Percentiles rank a stretch among this genome's conserved stretches.
phyloP scores from a whole-genome alignment of 768 basidiomycete species.

The Macrolepiota albuminosa region DNA sequence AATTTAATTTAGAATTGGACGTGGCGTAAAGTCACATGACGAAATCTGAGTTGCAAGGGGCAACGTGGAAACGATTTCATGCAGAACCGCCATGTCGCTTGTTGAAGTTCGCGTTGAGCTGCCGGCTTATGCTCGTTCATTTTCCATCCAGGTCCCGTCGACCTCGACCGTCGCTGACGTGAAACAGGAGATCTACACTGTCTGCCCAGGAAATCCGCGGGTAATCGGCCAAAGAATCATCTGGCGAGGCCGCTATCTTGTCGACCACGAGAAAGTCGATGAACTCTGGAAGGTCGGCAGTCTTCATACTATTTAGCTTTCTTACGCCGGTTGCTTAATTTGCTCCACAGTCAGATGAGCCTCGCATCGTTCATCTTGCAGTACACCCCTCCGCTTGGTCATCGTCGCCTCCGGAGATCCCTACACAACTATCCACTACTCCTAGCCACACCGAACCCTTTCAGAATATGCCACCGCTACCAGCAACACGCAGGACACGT shows the following conservation, averaged over 20 bases:
- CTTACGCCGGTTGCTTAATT: slow-evolving; percentile 8
- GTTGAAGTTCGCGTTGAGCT: slow-evolving; percentile 65
- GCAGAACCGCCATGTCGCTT: slow-evolving; percentile 29
- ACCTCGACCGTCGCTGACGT: slow-evolving; percentile 53
- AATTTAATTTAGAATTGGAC: neutral
- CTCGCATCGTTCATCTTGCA: slow-evolving; percentile 65
- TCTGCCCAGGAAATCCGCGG: slow-evolving; percentile 60
- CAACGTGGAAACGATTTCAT: slow-evolving; percentile 20
- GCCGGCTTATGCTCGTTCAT: slow-evolving; percentile 69
- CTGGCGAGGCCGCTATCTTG: slow-evolving; percentile 65
- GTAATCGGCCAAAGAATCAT: slow-evolving; percentile 74
- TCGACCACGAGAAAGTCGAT: slow-evolving; percentile 58
- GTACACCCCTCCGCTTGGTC: slow-evolving; percentile 81
- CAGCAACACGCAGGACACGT: neutral
- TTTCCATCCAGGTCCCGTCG: slow-evolving; percentile 46
- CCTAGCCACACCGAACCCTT: slow-evolving; percentile 3
- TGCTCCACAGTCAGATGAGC: slow-evolving; percentile 46
- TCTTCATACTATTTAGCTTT: slow-evolving; percentile 10
- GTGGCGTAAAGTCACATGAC: slow-evolving; percentile 10
- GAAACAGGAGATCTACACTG: slow-evolving; percentile 58
- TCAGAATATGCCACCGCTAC: slow-evolving; percentile 5
- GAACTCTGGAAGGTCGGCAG: slow-evolving; percentile 65
- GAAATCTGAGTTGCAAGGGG: neutral
- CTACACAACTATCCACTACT: slow-evolving; percentile 10
- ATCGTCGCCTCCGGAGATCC: slow-evolving; percentile 40